Percentiles rank a stretch among this genome's conserved stretches.
Conservation (phyloP, 2,329 filamentous ascomycete species). For the Diaporthe vaccinii region DNA sequence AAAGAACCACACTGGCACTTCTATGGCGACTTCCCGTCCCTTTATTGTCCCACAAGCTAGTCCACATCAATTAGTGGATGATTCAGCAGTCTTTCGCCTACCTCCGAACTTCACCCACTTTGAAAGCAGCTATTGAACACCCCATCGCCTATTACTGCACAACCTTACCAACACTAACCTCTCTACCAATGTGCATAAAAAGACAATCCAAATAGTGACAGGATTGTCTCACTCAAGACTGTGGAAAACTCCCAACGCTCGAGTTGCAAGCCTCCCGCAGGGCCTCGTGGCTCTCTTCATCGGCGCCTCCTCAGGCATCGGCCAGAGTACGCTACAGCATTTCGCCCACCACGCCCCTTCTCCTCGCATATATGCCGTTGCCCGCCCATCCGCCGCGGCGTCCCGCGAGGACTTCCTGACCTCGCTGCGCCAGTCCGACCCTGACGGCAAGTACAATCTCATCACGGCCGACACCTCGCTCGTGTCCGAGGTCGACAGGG, state of each 20-base stretch:
- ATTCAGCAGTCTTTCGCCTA: too few species aligned
- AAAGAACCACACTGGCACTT: too few species aligned
- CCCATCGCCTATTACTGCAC: too few species aligned
- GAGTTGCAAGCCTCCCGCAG: not conserved
- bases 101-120: too few species aligned
- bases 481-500: conserved; percentile 1
- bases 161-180: too few species aligned
- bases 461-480: conserved; percentile 1
- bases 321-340: not conserved
- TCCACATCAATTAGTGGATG: too few species aligned
- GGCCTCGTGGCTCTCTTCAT: conserved; percentile 4
- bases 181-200: not conserved
- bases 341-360: conserved; percentile 1
- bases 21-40: too few species aligned
- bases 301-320: conserved; percentile 1
- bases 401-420: not conserved
- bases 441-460: not conserved
- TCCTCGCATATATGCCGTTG: conserved; percentile 1
- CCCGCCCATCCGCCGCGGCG: not conserved
- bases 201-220: not conserved
- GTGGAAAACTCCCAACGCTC: conserved; percentile 5
- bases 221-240: not conserved
- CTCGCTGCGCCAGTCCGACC: not conserved
- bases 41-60: too few species aligned
- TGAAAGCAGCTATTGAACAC: too few species aligned